Evolutionary conservation across 805 yeast species (phyloP), one percentile per base, ranked within the genome.

Genomic region (Yarrowia bubula): DNA sequence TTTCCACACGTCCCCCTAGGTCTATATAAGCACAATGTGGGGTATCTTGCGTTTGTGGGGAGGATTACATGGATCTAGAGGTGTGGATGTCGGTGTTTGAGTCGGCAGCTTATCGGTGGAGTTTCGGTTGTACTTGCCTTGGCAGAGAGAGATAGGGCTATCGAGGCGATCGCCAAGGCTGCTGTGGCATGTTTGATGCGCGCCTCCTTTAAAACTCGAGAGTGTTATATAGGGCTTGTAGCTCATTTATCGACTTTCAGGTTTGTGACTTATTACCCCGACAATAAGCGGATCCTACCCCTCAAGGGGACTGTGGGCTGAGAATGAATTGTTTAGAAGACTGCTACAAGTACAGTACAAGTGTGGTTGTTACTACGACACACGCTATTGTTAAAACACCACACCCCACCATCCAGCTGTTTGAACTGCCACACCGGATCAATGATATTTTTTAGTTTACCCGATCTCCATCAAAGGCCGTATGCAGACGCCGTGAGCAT

Each of bases 41-140:
- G 58, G 58, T 51, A 51, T 51, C 43, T 37, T 38, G 58, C 58
- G 38, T 51, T 17, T 38, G 58, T 51, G 58, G 58, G 58, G 58
- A 37, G 15, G 32, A 11, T 32, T 48, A 48, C 53, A 33, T 48
- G 15, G 39, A 22, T 22, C 28, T 22, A 3, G 28, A 22, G 28
- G 28, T 22, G 28, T 22, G 28, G 53, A 11, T 32, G 32, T 32
- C 39, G 39, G 53, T 11, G 53, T 48, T 33, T 32, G 39, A 48
- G 39, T 5, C 53, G 53, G 53, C 53, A 17, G 13, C 53, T 32
- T 18, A 35, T 31, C 60, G 60, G 60, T 39, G 60, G 41, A 14
- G 28, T 10, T 9, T 28, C 60, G 60, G 60, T 46, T 39, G 4
- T 10, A 33, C 60, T 31, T 53, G 46, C 60, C 46, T 10, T 2